A percentile compares a stretch with the other conserved stretches of the same genome.
phyloP scores from a whole-genome alignment of 805 yeast species.

The Vanderwaltozyma polyspora region DNA sequence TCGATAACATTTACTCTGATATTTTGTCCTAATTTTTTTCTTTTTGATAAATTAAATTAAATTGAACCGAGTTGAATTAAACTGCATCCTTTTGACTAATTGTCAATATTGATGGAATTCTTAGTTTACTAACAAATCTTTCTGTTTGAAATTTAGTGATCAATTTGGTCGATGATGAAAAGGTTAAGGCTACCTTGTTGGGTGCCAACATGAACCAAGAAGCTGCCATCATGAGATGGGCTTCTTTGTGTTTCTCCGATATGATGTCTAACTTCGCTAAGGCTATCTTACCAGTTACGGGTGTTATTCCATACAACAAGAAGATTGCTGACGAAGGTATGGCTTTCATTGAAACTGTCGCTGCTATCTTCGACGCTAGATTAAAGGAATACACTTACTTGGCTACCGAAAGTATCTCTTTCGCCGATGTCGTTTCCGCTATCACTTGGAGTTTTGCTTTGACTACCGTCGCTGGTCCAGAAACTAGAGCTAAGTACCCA shows the following conservation, averaged over 20 bases:
- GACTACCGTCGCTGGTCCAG: slow-evolving; percentile 45
- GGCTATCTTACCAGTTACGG: slow-evolving; percentile 48
- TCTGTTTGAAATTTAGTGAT: background rate
- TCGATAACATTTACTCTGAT: slow-evolving; percentile 25
- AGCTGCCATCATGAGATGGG: slow-evolving; percentile 58
- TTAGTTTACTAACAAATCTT: background rate
- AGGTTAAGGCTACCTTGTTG: slow-evolving; percentile 31
- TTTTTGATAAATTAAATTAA: background rate
- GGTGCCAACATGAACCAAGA: slow-evolving; percentile 58
- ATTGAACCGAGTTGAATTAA: no score
- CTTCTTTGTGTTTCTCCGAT: slow-evolving; percentile 66
- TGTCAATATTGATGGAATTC: background rate
- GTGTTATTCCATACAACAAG: slow-evolving; percentile 70
- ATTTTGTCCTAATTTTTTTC: background rate
- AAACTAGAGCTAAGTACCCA: slow-evolving; percentile 56
- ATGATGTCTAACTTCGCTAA: slow-evolving; percentile 35
- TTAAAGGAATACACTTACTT: slow-evolving; percentile 55
- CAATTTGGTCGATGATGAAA: slow-evolving; percentile 26
- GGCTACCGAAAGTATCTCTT: slow-evolving; percentile 57
- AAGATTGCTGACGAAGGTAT: slow-evolving; percentile 41
- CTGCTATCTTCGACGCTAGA: slow-evolving; percentile 43
- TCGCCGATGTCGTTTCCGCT: slow-evolving; percentile 18
- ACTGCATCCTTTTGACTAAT: background rate
- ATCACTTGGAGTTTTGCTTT: slow-evolving; percentile 24
- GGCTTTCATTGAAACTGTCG: slow-evolving; percentile 30